Evolutionary conservation across 208 protist genomes (phyloP), one percentile per base, ranked within the genome.

Genomic region (Wallacemonas sp.): DNA sequence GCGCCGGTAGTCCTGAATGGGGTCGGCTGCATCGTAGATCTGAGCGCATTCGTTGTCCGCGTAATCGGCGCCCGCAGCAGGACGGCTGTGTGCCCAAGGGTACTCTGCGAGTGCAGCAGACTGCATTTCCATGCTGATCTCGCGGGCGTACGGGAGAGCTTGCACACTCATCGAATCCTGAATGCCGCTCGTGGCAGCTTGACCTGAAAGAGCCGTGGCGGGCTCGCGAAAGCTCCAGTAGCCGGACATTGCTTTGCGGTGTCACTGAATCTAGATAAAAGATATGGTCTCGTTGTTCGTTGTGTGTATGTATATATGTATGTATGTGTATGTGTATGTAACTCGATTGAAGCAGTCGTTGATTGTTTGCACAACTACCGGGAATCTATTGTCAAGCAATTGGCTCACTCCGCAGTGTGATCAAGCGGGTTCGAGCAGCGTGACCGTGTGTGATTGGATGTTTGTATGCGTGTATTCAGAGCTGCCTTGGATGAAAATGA

Each of bases 181-280:
- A 15, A 58, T 34, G 51, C 22, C n/a, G 19, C n/a, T n/a, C n/a
- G 30, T 15, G 30, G 42, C 15, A 34, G 8, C 12, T 15, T 24
- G 19, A 17, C 11, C 49, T 6, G 62, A 45, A 19, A 45, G 34
- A 9, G 27, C 34, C 36, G 49, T 9, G 26, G 9, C 17, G 2
- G 65, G 51, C 38, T 86, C 80, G 31, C 84, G 62, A 39, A 90
- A 90, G 46, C 84, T 90, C 84, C 84, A 90, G 15, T 79, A 70
- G 15, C 84, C 84, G 19, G 84, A 90, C 84, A 90, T 90, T 15
- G 31, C n/a, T n/a, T n/a, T n/a, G n/a, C n/a, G n/a, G n/a, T 31
- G 24, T 58, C 26, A 34, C 8, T 61, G 5, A 28, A 22, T 36
- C 54, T 42, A 39, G n/a, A n/a, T n/a, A n/a, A n/a, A n/a, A n/a